Evolutionary conservation across 2,329 filamentous ascomycete species (phyloP).

Genomic region (Xylaria sp.): DNA sequence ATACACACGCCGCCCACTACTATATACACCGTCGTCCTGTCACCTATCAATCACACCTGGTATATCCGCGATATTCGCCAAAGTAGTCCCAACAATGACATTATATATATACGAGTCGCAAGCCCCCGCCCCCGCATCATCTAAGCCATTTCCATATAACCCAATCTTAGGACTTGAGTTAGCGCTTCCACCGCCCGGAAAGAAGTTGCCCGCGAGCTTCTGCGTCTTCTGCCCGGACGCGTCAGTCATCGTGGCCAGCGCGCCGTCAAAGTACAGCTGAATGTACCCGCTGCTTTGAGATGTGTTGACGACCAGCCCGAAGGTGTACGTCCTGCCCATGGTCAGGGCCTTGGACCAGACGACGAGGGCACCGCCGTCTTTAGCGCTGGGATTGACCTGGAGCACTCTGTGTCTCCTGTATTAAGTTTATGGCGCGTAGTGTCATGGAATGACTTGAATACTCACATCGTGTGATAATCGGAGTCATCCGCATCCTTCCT

Average conservation of each 20-base stretch:
- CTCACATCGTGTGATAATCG: neutral
- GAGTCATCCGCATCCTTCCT: neutral
- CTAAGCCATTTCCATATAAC: neutral
- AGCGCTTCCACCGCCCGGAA: neutral
- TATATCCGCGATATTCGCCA: neutral
- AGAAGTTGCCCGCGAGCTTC: neutral
- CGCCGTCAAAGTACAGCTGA: neutral
- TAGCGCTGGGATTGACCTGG: neutral
- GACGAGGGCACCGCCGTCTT: neutral
- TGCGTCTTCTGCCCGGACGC: neutral
- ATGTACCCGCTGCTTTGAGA: neutral
- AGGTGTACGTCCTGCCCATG: neutral
- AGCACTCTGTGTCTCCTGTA: neutral
- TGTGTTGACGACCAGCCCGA: neutral
- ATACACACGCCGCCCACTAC: neutral
- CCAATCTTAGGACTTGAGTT: neutral
- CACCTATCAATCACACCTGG: neutral
- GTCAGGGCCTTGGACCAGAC: neutral
- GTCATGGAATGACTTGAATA: neutral
- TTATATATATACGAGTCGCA: neutral
- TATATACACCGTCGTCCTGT: neutral
- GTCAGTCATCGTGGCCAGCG: neutral
- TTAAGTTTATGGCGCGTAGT: neutral
- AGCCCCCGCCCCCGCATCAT: neutral
- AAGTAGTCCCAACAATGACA: neutral